Evolutionary conservation across 1,139 yeast genomes (phyloP).

Genomic region (Lodderomyces oxycetoniae): DNA sequence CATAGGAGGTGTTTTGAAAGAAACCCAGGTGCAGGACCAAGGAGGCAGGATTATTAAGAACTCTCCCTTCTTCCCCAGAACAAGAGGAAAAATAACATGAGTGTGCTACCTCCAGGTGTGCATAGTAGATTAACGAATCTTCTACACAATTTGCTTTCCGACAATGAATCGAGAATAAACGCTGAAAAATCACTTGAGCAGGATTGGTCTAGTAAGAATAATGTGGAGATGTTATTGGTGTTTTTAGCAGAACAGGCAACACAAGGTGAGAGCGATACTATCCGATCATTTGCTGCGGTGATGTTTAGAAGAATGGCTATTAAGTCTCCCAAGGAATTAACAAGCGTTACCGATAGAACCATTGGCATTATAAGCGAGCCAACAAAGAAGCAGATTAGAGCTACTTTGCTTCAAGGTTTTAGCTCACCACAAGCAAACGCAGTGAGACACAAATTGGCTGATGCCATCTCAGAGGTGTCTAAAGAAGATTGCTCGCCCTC

Average conservation of each 20-base stretch:
- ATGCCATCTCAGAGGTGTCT: slow-evolving; percentile 91
- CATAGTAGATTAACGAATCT: slow-evolving; percentile 54
- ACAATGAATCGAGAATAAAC: slow-evolving; percentile 64
- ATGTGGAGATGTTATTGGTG: slow-evolving; percentile 63
- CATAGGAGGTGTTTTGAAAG: too few species aligned
- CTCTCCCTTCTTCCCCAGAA: too few species aligned
- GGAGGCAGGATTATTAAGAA: too few species aligned
- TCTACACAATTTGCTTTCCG: slow-evolving; percentile 68
- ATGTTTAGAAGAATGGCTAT: slow-evolving; percentile 83
- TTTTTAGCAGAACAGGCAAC: slow-evolving; percentile 83
- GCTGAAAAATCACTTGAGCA: slow-evolving; percentile 74
- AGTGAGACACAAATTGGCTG: slow-evolving; percentile 88
- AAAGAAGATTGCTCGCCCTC: slow-evolving; percentile 51
- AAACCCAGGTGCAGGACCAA: too few species aligned
- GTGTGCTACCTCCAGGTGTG: slow-evolving; percentile 60
- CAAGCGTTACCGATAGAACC: slow-evolving; percentile 68
- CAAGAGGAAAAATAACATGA: slow-evolving; percentile 29
- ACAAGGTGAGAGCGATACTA: slow-evolving; percentile 49
- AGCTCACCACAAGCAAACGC: slow-evolving; percentile 54
- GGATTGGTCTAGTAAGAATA: slow-evolving; percentile 67
- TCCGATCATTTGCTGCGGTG: slow-evolving; percentile 74
- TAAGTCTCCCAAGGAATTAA: slow-evolving; percentile 61
- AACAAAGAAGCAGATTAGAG: slow-evolving; percentile 60
- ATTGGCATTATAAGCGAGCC: slow-evolving; percentile 63
- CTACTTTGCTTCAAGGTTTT: slow-evolving; percentile 69